Percentiles rank a stretch among this genome's conserved stretches.
Evolutionary conservation across 2,329 filamentous ascomycete species (phyloP).

Genomic region (Lecanicillium sp.): DNA sequence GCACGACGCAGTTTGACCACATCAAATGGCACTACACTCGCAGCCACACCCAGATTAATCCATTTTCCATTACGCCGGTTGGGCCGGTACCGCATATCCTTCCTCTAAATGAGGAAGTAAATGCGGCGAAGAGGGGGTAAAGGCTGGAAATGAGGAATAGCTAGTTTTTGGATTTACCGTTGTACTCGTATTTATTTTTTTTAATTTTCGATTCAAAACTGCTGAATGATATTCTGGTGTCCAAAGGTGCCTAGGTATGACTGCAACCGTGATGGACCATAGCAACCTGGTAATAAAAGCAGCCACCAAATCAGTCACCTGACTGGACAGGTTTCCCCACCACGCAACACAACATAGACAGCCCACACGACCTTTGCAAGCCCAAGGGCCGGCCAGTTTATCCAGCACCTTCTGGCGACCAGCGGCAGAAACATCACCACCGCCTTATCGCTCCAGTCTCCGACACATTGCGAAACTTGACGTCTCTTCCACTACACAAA

Average conservation of each 20-base stretch:
- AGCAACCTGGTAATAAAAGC: too few species aligned
- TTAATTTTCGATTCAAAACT: too few species aligned
- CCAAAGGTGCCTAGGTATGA: too few species aligned
- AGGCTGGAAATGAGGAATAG: neutral
- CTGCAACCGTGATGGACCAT: too few species aligned
- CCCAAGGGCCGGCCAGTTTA: too few species aligned
- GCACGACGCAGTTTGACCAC: slow-evolving; percentile 87
- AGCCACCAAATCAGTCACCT: too few species aligned
- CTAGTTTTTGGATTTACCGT: too few species aligned
- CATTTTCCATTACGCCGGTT: slow-evolving; percentile 67
- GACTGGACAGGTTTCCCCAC: too few species aligned
- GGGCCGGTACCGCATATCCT: slow-evolving; percentile 80
- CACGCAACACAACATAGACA: too few species aligned
- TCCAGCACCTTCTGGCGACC: neutral
- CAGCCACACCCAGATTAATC: slow-evolving; percentile 59
- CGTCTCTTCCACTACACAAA: neutral
- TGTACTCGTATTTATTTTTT: too few species aligned
- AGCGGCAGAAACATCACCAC: slow-evolving; percentile 8
- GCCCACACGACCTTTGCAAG: too few species aligned
- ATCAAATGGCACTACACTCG: slow-evolving; percentile 73
- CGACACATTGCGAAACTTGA: neutral
- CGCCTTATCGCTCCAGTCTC: slow-evolving; percentile 5
- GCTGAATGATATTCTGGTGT: too few species aligned
- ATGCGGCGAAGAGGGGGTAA: slow-evolving; percentile 24
- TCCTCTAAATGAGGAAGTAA: slow-evolving; percentile 68